These are phyloP conservation scores for Podospora fimiseda DNA, from an alignment of 495 filamentous ascomycete species.

Conservation along the genomic window DNA sequence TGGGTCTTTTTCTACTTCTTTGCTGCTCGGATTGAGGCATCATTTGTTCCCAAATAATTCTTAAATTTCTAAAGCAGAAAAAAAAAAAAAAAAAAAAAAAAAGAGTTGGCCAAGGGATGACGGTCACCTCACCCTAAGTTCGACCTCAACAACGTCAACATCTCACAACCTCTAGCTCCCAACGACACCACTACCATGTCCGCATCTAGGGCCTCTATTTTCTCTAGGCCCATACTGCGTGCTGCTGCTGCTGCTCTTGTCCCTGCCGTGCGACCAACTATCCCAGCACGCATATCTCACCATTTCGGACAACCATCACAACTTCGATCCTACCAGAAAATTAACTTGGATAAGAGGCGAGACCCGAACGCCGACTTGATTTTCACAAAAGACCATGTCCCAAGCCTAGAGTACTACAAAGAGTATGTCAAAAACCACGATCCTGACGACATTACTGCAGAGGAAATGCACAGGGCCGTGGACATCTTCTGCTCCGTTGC, in stretches of 20 bases:
- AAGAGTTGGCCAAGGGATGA: too few species aligned
- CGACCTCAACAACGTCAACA: not conserved
- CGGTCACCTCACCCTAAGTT: too few species aligned
- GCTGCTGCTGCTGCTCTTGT: not conserved
- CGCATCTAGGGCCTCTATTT: not conserved
- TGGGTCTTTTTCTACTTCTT: not conserved
- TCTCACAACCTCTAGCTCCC: not conserved
- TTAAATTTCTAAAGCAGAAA: too few species aligned
- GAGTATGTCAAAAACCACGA: not conserved
- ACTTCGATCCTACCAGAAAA: not conserved
- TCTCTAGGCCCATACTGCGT: not conserved
- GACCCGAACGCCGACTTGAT: not conserved
- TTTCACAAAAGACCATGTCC: constrained; percentile 17
- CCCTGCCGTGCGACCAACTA: not conserved
- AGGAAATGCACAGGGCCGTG: not conserved
- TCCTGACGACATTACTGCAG: not conserved
- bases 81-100: too few species aligned
- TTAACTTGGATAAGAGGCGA: not conserved
- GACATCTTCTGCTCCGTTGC: not conserved
- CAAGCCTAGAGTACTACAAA: not conserved
- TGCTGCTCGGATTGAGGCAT: too few species aligned
- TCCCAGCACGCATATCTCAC: not conserved
- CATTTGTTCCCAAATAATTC: too few species aligned
- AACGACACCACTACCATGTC: not conserved
- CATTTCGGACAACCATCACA: not conserved